phyloP scores from a whole-genome alignment of 1,284 basidiomycete genomes.

The Gymnopus androsaceus region DNA sequence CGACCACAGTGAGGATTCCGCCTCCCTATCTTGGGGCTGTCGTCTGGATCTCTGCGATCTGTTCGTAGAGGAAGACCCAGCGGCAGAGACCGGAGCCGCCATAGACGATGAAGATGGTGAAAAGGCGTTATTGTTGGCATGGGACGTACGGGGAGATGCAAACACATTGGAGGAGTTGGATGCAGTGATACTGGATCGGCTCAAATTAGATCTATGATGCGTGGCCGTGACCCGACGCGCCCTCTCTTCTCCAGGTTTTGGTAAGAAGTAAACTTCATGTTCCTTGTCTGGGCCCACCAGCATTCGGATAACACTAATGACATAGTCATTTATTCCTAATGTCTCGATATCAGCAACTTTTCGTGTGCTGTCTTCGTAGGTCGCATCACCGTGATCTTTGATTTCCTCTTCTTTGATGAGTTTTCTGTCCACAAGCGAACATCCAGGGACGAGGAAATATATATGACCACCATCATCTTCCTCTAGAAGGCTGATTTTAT shows the following conservation, averaged over 20 bases:
- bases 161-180: conserved; percentile 8
- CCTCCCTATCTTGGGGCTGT: conserved; percentile 22
- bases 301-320: conserved; percentile 55
- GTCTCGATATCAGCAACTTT: conserved; percentile 53
- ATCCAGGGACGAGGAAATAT: conserved; percentile 66
- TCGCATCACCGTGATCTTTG: conserved; percentile 57
- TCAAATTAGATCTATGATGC: conserved; percentile 21
- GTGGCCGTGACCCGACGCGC: conserved; percentile 25
- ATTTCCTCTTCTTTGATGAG: conserved; percentile 62
- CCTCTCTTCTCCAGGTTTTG: conserved; percentile 41
- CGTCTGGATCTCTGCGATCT: conserved; percentile 22
- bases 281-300: conserved; percentile 65
- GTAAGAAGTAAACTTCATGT: conserved; percentile 64
- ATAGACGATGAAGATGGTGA: conserved; percentile 29
- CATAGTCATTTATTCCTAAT: conserved; percentile 50
- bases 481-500: conserved; percentile 60
- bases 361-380: conserved; percentile 45
- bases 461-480: conserved; percentile 53
- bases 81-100: conserved; percentile 29
- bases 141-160: conserved; percentile 27
- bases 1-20: conserved; percentile 22
- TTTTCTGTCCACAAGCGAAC: conserved; percentile 55
- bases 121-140: conserved; percentile 19
- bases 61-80: conserved; percentile 31
- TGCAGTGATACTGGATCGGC: conserved; percentile 22